Evolutionary conservation across 371 early-diverging fungal genomes (phyloP).

Genomic region (Mortierella sp.): DNA sequence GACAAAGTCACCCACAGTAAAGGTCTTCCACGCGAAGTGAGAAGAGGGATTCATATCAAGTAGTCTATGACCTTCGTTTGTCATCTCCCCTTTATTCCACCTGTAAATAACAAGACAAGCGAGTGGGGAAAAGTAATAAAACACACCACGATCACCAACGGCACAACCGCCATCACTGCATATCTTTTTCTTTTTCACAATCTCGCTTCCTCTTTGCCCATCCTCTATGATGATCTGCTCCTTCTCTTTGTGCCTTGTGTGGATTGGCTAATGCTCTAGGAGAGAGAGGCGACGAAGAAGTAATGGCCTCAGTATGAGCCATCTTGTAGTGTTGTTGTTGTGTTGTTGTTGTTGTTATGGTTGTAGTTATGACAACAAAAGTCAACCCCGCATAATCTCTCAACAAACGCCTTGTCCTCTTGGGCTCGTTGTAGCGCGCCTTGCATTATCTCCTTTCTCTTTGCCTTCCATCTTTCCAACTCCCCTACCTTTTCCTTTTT

Average conservation of each 20-base stretch:
- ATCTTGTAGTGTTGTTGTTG: background rate
- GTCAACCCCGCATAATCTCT: slow-evolving; percentile 3
- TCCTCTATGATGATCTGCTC: background rate
- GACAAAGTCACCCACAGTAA: background rate
- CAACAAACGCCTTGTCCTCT: slow-evolving; percentile 8
- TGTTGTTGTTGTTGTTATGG: background rate
- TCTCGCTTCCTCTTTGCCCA: background rate
- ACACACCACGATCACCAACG: background rate
- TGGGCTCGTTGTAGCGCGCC: background rate
- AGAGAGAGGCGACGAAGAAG: background rate
- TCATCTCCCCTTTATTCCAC: too few species aligned
- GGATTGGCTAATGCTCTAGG: background rate
- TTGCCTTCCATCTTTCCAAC: too few species aligned
- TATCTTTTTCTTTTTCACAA: background rate
- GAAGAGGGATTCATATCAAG: too few species aligned
- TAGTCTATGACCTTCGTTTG: too few species aligned
- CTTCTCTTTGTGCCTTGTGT: background rate
- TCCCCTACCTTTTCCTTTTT: background rate
- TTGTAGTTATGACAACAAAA: background rate
- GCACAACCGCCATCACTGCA: background rate
- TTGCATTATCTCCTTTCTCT: slow-evolving; percentile 3
- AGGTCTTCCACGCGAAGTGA: background rate
- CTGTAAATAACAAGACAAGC: too few species aligned
- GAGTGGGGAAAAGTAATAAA: background rate
- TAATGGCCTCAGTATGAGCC: background rate